Evolutionary conservation across 2,329 filamentous ascomycete species (phyloP).

Genomic region (Rachicladosporium sp.): DNA sequence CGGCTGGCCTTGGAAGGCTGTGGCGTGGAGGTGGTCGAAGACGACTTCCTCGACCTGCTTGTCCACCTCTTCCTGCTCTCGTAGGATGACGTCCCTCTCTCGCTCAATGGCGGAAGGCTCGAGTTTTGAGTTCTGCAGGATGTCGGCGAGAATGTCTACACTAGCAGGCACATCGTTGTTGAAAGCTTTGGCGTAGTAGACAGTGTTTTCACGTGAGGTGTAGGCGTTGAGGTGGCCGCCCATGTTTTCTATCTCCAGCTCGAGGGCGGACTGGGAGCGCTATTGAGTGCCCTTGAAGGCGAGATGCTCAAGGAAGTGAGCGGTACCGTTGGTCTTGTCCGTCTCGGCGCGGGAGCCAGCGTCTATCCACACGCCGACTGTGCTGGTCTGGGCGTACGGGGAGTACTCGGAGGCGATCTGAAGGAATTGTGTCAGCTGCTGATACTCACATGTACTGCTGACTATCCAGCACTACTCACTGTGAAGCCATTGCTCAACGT

Average conservation of each 20-base stretch:
- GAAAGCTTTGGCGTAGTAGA: constrained; percentile 99
- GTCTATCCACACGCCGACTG: constrained; percentile 98
- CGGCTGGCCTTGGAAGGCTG: constrained; percentile 91
- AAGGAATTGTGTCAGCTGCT: not conserved
- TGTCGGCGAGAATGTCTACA: constrained; percentile 97
- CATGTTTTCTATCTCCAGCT: constrained; percentile 99
- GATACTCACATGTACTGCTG: too few relatives aligned
- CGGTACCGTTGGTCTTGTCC: constrained; percentile 95
- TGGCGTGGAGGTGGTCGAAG: constrained; percentile 97
- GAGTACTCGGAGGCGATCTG: constrained; percentile 97
- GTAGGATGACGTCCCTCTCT: constrained; percentile 95
- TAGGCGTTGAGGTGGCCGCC: constrained; percentile 98
- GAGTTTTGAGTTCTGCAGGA: constrained; percentile 98
- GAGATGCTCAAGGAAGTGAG: constrained; percentile 98
- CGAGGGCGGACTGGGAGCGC: constrained; percentile 90
- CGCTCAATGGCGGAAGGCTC: constrained; percentile 87
- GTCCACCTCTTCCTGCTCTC: constrained; percentile 98
- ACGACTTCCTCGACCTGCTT: constrained; percentile 99
- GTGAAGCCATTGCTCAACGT: constrained; percentile 97
- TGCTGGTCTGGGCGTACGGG: constrained; percentile 95
- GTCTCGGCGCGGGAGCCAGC: constrained; percentile 97
- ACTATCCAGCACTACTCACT: constrained; percentile 38
- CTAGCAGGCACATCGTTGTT: constrained; percentile 93
- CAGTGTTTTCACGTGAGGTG: constrained; percentile 98
- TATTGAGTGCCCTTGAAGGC: constrained; percentile 98